A percentile compares a stretch with the other conserved stretches of the same genome.
phyloP scores from a whole-genome alignment of 495 filamentous ascomycete genomes.

The Venustampulla echinocandica region DNA sequence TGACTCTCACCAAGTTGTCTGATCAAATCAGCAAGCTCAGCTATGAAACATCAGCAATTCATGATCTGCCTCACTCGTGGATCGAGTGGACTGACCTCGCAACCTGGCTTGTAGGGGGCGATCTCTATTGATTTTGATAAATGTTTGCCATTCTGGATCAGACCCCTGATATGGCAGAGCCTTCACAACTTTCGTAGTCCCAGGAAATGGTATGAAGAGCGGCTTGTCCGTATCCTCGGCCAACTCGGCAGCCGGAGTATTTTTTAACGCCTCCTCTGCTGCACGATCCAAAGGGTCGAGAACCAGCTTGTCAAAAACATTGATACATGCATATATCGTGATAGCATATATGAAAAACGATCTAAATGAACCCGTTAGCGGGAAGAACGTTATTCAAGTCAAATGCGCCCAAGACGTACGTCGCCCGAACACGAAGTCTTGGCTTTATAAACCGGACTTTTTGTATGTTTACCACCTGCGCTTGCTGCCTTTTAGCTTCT shows the following conservation, averaged over 20 bases:
- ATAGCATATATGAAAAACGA: not conserved
- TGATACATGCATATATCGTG: not conserved
- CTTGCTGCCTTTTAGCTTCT: slow-evolving; percentile 6
- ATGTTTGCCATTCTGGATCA: slow-evolving; percentile 24
- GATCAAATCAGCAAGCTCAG: slow-evolving; percentile 44
- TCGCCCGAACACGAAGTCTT: not conserved
- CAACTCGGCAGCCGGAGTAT: slow-evolving; percentile 5
- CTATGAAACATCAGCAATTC: slow-evolving; percentile 24
- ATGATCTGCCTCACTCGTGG: not conserved
- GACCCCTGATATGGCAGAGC: slow-evolving; percentile 14
- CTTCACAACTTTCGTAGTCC: slow-evolving; percentile 15
- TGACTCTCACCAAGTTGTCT: slow-evolving; percentile 25
- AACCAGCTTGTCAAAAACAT: slow-evolving; percentile 4
- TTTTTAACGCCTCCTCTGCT: slow-evolving; percentile 1
- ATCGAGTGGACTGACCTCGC: slow-evolving; percentile 10
- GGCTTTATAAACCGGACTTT: slow-evolving; percentile 13
- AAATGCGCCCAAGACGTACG: not conserved
- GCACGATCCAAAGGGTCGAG: slow-evolving; percentile 6
- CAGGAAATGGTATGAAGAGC: slow-evolving; percentile 21
- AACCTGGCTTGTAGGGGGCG: slow-evolving; percentile 11
- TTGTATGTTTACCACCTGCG: slow-evolving; percentile 6
- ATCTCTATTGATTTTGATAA: slow-evolving; percentile 23
- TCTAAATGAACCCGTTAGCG: slow-evolving; percentile 4
- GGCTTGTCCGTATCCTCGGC: slow-evolving; percentile 9
- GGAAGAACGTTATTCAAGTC: not conserved